Percentiles rank a stretch among this genome's conserved stretches.
Evolutionary conservation across 306 rosid genomes (phyloP).

Genomic region (Rosa lucieae): DNA sequence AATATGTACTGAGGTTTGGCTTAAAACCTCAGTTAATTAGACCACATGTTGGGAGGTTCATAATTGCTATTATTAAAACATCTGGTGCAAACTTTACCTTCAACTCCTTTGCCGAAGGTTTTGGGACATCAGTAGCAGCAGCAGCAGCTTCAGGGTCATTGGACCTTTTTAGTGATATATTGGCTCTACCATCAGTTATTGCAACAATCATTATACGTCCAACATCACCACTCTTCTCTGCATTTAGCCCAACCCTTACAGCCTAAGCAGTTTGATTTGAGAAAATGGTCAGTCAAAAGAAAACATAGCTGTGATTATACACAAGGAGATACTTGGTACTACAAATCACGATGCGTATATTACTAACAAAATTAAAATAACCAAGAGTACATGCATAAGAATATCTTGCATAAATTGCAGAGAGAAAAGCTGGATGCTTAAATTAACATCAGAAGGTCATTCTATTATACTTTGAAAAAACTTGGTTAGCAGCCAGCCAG

Average conservation of each 20-base stretch:
- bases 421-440: background rate
- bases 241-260: slow-evolving; percentile 93
- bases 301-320: background rate
- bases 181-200: slow-evolving; percentile 95
- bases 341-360: background rate
- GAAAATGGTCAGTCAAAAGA: slow-evolving; percentile 27
- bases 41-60: slow-evolving; percentile 4
- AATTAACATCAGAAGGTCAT: background rate
- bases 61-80: background rate
- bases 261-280: slow-evolving; percentile 50
- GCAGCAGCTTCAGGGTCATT: slow-evolving; percentile 82
- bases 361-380: background rate
- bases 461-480: background rate
- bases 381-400: background rate
- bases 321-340: background rate
- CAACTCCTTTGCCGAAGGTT: slow-evolving; percentile 80
- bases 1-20: background rate
- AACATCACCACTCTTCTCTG: slow-evolving; percentile 98
- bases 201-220: slow-evolving; percentile 97
- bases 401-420: background rate
- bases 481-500: background rate
- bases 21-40: background rate
- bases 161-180: slow-evolving; percentile 87
- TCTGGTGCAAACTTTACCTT: slow-evolving; percentile 46
- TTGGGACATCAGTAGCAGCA: slow-evolving; percentile 63